Evolutionary conservation across 2,329 filamentous ascomycete genomes (phyloP), one percentile per base, ranked within the genome.

Genomic region (Aspergillus sp.): DNA sequence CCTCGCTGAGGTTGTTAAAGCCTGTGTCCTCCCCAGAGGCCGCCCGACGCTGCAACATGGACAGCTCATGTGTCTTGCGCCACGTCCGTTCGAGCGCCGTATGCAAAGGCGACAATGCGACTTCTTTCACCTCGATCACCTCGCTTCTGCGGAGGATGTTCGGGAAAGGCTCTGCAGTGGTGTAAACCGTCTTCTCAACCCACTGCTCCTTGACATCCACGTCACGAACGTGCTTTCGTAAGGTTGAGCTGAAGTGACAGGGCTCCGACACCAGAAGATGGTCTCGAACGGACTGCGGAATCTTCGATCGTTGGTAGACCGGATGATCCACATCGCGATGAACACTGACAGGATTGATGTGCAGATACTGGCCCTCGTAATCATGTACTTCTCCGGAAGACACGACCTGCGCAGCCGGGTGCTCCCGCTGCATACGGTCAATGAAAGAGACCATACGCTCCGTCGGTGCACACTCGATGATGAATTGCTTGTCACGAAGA

Each of bases 1-100:
- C 88, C 67, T 95, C 91, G 0, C 91, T 84, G 36, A 97, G 81
- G 49, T 87, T 80, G 44, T 86, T 84, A 15, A 88, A 84, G 47
- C 86, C 85, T 8, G 88, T 85, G 38, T 91, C 87, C 59, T 94
- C 90, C 5, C 89, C 90, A 21, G 91, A 88, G 1, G 82, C 78
- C 8, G 94, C 82, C 53, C 88, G 87, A 73, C 89, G 91, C 73
- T 96, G 92, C 1, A 96, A 80, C 0, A 84, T 77, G 1, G 86
- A 82, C 79, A 98, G 86, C 76, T 98, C 94, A 60, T 91, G 86
- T 0, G 94, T 96, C 80, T 97, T 97, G 61, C 93, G 87, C 68
- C 91, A 89, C 32, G 95, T 94, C 15, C 94, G 88, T 74, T 98
- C 94, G 62, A 98, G 82, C 0, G 90, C 94, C n/a, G 92, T 93